These are phyloP conservation scores for Blastomyces silverae DNA, from an alignment of 2,329 filamentous ascomycete genomes.

Conservation along the genomic window DNA sequence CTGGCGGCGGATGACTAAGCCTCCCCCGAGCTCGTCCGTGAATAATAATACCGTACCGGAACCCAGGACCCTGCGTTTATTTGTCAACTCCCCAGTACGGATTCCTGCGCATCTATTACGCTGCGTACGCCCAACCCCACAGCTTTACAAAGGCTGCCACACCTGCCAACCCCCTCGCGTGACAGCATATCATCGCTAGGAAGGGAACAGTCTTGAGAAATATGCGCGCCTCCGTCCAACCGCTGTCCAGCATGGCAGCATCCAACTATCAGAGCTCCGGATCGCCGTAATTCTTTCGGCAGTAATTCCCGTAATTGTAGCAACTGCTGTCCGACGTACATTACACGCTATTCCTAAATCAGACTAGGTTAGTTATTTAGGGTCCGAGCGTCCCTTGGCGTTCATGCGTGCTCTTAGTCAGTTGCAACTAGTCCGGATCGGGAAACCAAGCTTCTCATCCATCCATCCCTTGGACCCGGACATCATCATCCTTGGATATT, in stretches of 20 bases:
- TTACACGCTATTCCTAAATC: neutral
- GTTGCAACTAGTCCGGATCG: neutral
- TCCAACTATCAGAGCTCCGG: neutral
- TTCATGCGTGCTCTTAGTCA: neutral
- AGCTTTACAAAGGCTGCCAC: neutral
- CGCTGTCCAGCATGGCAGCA: no score
- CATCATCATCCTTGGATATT: neutral
- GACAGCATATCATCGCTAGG: neutral
- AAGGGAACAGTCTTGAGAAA: neutral
- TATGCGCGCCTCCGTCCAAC: no score
- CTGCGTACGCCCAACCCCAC: neutral
- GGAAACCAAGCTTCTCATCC: neutral
- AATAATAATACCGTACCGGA: no score
- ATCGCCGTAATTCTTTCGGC: neutral
- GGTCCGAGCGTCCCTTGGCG: slow-evolving; percentile 10
- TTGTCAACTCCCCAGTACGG: no score
- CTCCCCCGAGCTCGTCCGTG: neutral
- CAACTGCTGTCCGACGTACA: neutral
- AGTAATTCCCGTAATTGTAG: neutral
- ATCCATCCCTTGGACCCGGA: no score
- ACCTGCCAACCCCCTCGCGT: slow-evolving; percentile 1
- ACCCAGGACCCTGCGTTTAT: no score
- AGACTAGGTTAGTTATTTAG: no score
- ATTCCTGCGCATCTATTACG: no score
- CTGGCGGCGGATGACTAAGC: neutral